Evolutionary conservation across 179 eudicot genomes (phyloP), one percentile per base, ranked within the genome.

Genomic region (Monotropa hypopitys): DNA sequence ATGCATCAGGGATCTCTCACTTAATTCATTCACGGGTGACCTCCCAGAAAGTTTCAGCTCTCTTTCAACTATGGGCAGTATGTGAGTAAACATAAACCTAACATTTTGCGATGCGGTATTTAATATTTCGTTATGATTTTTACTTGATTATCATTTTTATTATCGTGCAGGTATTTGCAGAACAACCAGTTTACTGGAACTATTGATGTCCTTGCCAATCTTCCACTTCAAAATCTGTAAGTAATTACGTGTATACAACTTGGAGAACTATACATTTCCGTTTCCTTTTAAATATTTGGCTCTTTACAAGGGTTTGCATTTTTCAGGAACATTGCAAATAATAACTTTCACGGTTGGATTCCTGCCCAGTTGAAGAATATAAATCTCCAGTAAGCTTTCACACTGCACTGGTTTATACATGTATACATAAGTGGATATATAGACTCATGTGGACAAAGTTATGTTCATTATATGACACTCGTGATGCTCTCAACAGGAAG

Each of bases 291-390:
- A n/a, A 5, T 74, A 57, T 30, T 67, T 62, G 42, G 56, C 51
- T 67, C 40, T 70, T 76, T 6, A 61, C 16, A 18, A 18, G 45
- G 10, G 61, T 66, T 73, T 30, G 10, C 75, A 2, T 72, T 26
- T 79, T 51, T 26, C 83, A 95, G 99, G 86, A 86, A 95, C 85
- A 83, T 95, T 74, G 97, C 84, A 45, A 95, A 93, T 85, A 95
- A 95, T 77, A 88, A 77, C 49, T 95, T 95, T 76, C 93, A 80
- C 63, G 99, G 99, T 82, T 95, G 97, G 97, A 77, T 95, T 84
- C 99, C 99, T 16, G 81, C 72, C 38, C 89, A 83, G 83, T 77
- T 95, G 83, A 89, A 87, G 84, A 79, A 85, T 84, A 91, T 90
- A 80, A 89, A 94, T 85, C 75, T 86, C 76, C 88, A 89, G 99